A percentile compares a stretch with the other conserved stretches of the same genome.
Conservation (phyloP, 108 stramenopile genomes). For the Cyclotella sp. region DNA sequence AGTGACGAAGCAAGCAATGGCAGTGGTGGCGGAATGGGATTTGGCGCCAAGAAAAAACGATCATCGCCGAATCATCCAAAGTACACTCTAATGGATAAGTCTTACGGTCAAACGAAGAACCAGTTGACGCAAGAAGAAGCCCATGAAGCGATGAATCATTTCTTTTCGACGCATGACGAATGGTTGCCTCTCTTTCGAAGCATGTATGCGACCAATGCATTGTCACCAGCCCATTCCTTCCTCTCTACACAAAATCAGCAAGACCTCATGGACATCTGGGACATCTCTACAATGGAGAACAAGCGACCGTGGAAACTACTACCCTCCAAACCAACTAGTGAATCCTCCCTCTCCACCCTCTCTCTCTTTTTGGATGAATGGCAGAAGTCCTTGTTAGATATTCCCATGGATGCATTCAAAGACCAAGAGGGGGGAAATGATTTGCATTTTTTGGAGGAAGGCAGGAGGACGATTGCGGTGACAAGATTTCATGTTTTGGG, state of each 20-base stretch:
- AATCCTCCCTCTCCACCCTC: conserved; percentile 34
- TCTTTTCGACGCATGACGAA: conserved; percentile 52
- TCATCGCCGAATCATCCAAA: neutral
- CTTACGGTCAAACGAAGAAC: neutral
- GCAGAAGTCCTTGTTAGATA: conserved; percentile 65
- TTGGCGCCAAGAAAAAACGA: neutral
- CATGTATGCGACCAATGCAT: conserved; percentile 11
- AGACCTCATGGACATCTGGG: conserved; percentile 15
- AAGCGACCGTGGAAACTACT: conserved; percentile 32
- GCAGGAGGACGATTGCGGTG: conserved; percentile 67
- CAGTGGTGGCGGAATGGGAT: neutral
- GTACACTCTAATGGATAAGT: neutral
- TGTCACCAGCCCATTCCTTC: neutral
- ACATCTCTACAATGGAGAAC: conserved; percentile 16
- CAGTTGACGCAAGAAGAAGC: neutral
- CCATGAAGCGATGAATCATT: conserved; percentile 44
- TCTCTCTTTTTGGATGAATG: conserved; percentile 63
- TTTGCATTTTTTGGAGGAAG: conserved; percentile 83
- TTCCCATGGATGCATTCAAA: conserved; percentile 60
- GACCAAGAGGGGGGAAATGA: conserved; percentile 57
- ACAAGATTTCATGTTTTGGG: conserved; percentile 63
- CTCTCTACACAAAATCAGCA: neutral
- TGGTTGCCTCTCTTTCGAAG: conserved; percentile 66
- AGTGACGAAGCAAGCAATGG: too few relatives aligned
- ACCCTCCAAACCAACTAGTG: conserved; percentile 39